Evolutionary conservation across 306 rosid species (phyloP).

Genomic region (Myrica gale): DNA sequence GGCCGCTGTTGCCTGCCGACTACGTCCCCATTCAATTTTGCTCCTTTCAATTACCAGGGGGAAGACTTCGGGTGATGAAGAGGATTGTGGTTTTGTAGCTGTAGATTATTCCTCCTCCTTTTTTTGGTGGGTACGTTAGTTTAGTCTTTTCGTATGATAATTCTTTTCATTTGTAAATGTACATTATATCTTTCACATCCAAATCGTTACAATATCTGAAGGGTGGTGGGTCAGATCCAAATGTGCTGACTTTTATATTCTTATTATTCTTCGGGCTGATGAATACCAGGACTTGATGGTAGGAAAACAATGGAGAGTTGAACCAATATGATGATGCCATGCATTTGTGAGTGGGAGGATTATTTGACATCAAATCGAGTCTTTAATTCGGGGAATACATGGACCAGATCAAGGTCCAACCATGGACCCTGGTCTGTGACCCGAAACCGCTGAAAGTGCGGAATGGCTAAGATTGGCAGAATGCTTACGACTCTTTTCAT

Average conservation of each 20-base stretch:
- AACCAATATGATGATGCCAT: background rate
- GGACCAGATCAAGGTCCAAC: too few species aligned
- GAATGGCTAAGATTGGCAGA: background rate
- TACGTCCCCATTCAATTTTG: background rate
- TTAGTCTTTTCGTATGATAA: too few species aligned
- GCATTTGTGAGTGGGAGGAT: background rate
- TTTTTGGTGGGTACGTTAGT: too few species aligned
- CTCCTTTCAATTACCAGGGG: conserved; percentile 3
- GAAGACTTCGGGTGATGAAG: conserved; percentile 4
- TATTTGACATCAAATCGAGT: background rate
- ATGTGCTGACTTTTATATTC: background rate
- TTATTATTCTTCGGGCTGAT: background rate
- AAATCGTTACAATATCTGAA: conserved; percentile 8
- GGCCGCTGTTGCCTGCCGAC: background rate
- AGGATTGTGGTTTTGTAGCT: conserved; percentile 36
- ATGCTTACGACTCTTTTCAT: background rate
- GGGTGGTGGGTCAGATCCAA: background rate
- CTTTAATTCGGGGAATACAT: background rate
- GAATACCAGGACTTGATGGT: background rate
- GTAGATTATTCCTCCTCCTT: conserved; percentile 13
- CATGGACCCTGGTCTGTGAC: too few species aligned
- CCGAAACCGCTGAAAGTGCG: too few species aligned
- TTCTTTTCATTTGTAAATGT: conserved; percentile 23
- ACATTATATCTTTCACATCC: background rate
- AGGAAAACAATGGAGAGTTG: background rate